These are phyloP conservation scores for Backusella morwellensis DNA, from an alignment of 192 early-diverging fungal genomes.

Conservation along the genomic window DNA sequence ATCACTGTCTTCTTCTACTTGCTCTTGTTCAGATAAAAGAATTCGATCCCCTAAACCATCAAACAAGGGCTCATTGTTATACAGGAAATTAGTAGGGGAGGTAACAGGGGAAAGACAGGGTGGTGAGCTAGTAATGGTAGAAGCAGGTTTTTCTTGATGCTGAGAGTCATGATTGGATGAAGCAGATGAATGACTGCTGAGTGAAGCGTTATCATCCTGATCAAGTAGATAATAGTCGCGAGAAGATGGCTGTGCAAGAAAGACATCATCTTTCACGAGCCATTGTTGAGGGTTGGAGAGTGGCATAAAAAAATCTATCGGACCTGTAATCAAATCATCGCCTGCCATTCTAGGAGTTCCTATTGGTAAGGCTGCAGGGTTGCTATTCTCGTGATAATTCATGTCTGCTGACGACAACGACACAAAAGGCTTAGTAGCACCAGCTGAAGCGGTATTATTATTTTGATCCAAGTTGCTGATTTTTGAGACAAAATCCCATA, in stretches of 20 bases:
- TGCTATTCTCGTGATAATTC: conserved; percentile 12
- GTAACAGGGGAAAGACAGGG: conserved; percentile 18
- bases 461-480: neutral
- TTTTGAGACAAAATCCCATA: conserved; percentile 9
- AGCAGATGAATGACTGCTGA: conserved; percentile 12
- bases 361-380: conserved; percentile 20
- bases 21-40: neutral
- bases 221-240: neutral
- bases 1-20: neutral
- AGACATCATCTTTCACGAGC: conserved; percentile 20
- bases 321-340: conserved; percentile 16
- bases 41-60: conserved; percentile 11
- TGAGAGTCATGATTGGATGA: conserved; percentile 12
- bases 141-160: neutral
- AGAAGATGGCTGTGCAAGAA: conserved; percentile 12
- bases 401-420: neutral
- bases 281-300: neutral
- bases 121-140: neutral
- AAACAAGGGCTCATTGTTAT: conserved; percentile 16
- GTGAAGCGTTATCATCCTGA: conserved; percentile 14
- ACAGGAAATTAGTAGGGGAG: conserved; percentile 13
- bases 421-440: conserved; percentile 12
- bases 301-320: conserved; percentile 14
- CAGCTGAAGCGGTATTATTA: neutral
- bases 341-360: conserved; percentile 17